Evolutionary conservation across 2,329 filamentous ascomycete genomes (phyloP), one percentile per base, ranked within the genome.

Genomic region (Neofusicoccum umdonicola): DNA sequence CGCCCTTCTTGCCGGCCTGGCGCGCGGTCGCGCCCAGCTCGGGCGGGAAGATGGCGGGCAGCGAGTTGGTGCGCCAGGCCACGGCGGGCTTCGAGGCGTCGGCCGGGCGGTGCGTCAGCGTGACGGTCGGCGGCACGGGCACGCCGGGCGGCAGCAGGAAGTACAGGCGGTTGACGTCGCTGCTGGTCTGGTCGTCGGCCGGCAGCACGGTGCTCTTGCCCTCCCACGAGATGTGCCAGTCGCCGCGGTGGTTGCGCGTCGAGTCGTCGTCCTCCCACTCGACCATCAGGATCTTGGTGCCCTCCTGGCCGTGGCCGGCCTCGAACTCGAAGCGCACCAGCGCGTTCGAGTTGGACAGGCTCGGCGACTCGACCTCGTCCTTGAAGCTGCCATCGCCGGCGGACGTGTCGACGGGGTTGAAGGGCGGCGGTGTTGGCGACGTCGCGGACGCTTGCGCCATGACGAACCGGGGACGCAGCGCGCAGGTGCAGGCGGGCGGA

Each of bases 271-370:
- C 86, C 74, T 91, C 88, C 93, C 93, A 97, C 76, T 97, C 92
- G 44, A 96, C 89, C 92, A 97, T 95, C 70, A 97, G 81, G 68
- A 97, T 89, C 81, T 96, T 97, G 67, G 92, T 96, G 45, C 92
- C 92, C 68, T 93, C 90, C 71, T 92, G 91, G 57, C 87, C 90
- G 74, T 85, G 86, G 41, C 88, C 89, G 0, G 86, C 83, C 77
- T 93, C 90, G 74, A 96, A 96, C 76, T 97, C 93, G 78, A 96
- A 97, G 66, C 93, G 88, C 51, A 92, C 90, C 51, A 92, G 82
- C n/a, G 89, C 89, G 64, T 84, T 85, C 52, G 72, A 82, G 72
- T 74, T 80, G 61, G 80, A 82, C 65, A 82, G 76, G 68, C 79
- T 80, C 35, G 81, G 81, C 37, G 79, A 81, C 69, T 83, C 77